phyloP scores from a whole-genome alignment of 164 flowering plant genomes.

The Vitis amurensis region DNA sequence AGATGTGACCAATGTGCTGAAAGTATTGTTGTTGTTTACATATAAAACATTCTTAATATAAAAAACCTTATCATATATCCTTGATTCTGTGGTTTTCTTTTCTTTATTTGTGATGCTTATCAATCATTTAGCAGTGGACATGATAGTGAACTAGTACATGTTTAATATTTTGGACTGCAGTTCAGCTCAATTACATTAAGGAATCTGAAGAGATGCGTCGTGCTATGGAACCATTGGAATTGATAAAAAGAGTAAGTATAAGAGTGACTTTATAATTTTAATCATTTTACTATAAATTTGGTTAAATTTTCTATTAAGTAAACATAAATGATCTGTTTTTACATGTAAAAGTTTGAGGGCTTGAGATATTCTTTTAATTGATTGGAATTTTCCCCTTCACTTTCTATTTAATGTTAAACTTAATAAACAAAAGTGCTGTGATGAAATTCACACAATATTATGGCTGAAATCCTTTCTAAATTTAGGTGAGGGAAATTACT shows the following conservation, averaged over 20 bases:
- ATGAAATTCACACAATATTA: background rate
- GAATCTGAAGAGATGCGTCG: constrained; percentile 80
- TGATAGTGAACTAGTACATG: background rate
- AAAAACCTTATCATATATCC: background rate
- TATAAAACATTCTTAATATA: background rate
- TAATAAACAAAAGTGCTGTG: background rate
- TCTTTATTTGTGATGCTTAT: background rate
- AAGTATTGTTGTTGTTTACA: background rate
- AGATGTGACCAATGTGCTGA: background rate
- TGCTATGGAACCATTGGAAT: constrained; percentile 75
- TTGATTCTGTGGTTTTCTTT: background rate
- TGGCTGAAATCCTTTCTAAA: constrained; percentile 5
- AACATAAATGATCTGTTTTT: background rate
- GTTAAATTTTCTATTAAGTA: too few species aligned
- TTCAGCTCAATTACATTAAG: constrained; percentile 40
- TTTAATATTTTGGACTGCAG: constrained; percentile 38
- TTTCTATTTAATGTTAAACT: background rate
- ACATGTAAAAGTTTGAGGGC: background rate
- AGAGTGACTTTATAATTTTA: background rate
- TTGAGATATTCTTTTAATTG: background rate
- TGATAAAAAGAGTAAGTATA: constrained; percentile 72
- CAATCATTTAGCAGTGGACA: constrained; percentile 3
- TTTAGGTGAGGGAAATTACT: constrained; percentile 80
- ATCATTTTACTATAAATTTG: background rate
- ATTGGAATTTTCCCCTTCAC: background rate